phyloP scores from a whole-genome alignment of 2,329 filamentous ascomycete genomes.

The Aspergillus fijiensis region DNA sequence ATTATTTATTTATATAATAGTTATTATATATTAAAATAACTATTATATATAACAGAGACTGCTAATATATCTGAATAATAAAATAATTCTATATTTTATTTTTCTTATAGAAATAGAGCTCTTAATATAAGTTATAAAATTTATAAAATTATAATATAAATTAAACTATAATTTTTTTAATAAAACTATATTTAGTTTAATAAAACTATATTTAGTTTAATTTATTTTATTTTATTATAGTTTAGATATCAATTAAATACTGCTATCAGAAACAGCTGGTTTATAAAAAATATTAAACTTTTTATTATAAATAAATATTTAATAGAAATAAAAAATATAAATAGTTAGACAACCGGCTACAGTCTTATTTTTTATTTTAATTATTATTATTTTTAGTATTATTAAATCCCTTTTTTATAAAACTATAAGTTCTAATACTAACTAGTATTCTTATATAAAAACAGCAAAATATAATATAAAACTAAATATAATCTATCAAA shows the following conservation, averaged over 20 bases:
- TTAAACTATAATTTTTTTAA: no score
- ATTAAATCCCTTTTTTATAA: no score
- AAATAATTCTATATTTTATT: neutral
- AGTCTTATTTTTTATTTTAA: neutral
- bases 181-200: neutral
- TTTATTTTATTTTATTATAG: neutral
- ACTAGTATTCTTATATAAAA: no score
- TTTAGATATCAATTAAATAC: neutral
- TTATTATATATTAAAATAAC: neutral
- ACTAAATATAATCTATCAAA: no score
- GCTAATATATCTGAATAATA: neutral
- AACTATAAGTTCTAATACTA: no score
- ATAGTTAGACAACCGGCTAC: no score
- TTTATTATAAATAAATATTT: neutral
- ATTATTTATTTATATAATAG: neutral
- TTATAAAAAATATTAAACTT: neutral
- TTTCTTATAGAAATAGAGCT: neutral
- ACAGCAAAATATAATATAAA: no score
- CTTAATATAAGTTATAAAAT: neutral
- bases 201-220: neutral
- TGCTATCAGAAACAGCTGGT: neutral
- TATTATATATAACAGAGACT: neutral
- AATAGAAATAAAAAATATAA: no score
- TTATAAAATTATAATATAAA: no score
- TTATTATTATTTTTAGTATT: conserved; percentile 2